Conservation (phyloP, 1,284 basidiomycete genomes). For the Puccinia coronata region DNA sequence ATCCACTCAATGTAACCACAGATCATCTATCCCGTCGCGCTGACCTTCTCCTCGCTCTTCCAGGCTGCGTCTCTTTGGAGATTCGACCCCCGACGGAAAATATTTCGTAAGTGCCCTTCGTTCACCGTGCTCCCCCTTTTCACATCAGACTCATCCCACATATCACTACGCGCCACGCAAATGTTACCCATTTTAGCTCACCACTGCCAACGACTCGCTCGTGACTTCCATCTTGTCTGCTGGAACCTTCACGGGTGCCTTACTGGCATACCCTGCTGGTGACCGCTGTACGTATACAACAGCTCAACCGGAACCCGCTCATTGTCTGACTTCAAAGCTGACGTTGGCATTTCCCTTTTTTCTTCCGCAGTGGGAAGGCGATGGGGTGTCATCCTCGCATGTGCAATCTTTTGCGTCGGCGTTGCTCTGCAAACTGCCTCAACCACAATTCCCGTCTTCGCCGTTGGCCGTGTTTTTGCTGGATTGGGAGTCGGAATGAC, state of each 20-base stretch:
- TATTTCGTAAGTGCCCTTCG: slow-evolving; percentile 4
- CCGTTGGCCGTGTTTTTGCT: slow-evolving; percentile 56
- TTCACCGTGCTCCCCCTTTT: neutral
- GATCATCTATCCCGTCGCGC: neutral
- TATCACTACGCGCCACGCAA: neutral
- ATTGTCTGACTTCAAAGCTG: neutral
- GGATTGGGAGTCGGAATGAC: slow-evolving; percentile 57
- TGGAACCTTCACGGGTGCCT: slow-evolving; percentile 37
- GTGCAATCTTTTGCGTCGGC: slow-evolving; percentile 40
- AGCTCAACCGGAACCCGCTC: neutral
- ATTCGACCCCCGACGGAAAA: slow-evolving; percentile 5
- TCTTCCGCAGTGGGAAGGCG: slow-evolving; percentile 26
- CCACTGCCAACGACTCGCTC: slow-evolving; percentile 40
- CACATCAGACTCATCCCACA: too few relatives aligned
- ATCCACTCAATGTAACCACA: neutral
- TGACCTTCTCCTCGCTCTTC: neutral
- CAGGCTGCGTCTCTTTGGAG: slow-evolving; percentile 37
- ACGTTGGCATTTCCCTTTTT: neutral
- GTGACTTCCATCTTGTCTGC: slow-evolving; percentile 47
- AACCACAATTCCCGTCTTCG: slow-evolving; percentile 52
- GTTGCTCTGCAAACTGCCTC: slow-evolving; percentile 49
- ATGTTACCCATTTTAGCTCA: neutral
- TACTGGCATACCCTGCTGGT: slow-evolving; percentile 45
- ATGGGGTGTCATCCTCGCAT: slow-evolving; percentile 46
- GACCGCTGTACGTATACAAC: slow-evolving; percentile 37